Percentiles rank a stretch among this genome's conserved stretches.
phyloP scores from a whole-genome alignment of 2,329 filamentous ascomycete species.

The Pseudocercospora macadamiae region DNA sequence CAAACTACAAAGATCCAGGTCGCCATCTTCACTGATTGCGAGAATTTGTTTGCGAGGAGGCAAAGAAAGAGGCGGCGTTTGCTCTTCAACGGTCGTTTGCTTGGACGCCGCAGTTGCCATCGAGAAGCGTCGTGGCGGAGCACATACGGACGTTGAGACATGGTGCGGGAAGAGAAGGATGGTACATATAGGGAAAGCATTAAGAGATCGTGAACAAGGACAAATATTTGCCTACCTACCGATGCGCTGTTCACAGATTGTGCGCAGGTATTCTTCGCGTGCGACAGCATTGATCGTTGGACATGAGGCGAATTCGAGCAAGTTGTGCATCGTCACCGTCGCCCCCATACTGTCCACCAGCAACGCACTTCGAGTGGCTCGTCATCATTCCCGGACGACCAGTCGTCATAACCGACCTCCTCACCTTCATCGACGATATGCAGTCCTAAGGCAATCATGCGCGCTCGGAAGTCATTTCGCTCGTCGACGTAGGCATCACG shows the following conservation, averaged over 20 bases:
- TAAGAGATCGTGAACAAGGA: not conserved
- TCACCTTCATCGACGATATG: slow-evolving; percentile 62
- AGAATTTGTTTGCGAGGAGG: slow-evolving; percentile 2
- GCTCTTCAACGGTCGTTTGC: not conserved
- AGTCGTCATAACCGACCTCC: slow-evolving; percentile 72
- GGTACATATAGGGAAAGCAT: not conserved
- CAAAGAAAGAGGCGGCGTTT: too few relatives aligned
- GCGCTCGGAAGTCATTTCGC: slow-evolving; percentile 62
- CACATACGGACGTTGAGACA: too few relatives aligned
- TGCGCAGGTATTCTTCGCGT: too few relatives aligned
- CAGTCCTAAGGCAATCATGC: slow-evolving; percentile 61
- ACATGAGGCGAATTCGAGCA: not conserved
- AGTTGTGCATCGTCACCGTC: slow-evolving; percentile 26
- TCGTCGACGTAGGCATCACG: slow-evolving; percentile 71
- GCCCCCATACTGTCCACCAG: slow-evolving; percentile 68
- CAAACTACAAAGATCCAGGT: not conserved
- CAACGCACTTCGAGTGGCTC: slow-evolving; percentile 58
- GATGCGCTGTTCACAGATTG: too few relatives aligned
- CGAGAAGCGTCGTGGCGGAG: too few relatives aligned
- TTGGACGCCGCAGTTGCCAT: too few relatives aligned
- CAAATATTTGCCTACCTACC: slow-evolving; percentile 4
- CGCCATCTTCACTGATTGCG: not conserved
- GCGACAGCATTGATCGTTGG: not conserved
- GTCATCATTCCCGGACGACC: slow-evolving; percentile 59
- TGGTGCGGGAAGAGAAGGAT: not conserved